Percentiles rank a stretch among this genome's conserved stretches.
Evolutionary conservation across 140 eudicot species (phyloP).

Genomic region (Cichorium intybus): DNA sequence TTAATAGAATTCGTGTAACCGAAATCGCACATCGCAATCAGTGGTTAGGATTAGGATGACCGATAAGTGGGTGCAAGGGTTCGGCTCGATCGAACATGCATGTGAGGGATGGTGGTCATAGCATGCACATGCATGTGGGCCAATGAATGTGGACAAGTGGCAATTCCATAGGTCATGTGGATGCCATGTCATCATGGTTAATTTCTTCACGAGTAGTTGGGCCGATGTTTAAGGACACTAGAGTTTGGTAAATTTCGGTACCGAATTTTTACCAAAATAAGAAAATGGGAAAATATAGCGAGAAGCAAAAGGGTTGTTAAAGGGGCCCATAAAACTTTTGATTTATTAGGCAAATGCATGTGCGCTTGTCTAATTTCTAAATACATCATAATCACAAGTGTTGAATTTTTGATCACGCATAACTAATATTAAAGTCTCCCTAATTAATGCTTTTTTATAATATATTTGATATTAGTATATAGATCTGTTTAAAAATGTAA

Average conservation of each 20-base stretch:
- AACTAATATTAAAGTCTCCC: not conserved
- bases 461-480: too few relatives aligned
- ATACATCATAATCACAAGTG: conserved; percentile 40
- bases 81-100: conserved; percentile 12
- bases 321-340: conserved; percentile 34
- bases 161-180: not conserved
- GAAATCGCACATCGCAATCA: not conserved
- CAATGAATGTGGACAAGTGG: not conserved
- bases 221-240: not conserved
- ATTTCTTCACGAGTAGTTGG: not conserved
- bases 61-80: not conserved
- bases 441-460: conserved; percentile 8
- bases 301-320: conserved; percentile 31
- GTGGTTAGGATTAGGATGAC: conserved; percentile 5
- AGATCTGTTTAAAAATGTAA: too few relatives aligned
- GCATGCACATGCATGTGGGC: conserved; percentile 27
- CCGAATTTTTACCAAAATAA: conserved; percentile 5
- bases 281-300: conserved; percentile 2
- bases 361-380: conserved; percentile 41
- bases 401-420: conserved; percentile 36
- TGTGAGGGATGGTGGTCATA: conserved; percentile 20
- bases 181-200: conserved; percentile 10
- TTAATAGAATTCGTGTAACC: not conserved
- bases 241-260: not conserved
- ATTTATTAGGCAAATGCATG: conserved; percentile 33